phyloP scores from a whole-genome alignment of 345 rosid species.

The Diplotaxis tenuifolia region DNA sequence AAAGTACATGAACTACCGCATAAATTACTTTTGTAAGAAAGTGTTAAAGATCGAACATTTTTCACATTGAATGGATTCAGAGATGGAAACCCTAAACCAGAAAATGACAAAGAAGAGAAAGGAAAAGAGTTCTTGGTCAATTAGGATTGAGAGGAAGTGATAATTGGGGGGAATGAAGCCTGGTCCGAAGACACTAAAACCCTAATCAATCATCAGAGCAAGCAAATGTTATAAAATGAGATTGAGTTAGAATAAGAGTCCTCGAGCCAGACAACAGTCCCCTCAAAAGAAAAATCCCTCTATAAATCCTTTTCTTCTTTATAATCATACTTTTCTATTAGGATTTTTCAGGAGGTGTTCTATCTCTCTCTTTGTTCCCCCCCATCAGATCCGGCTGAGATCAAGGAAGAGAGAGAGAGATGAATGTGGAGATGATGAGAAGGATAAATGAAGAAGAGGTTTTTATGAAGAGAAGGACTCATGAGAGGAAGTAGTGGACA shows the following conservation, averaged over 20 bases:
- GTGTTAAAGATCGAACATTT: slow-evolving; percentile 28
- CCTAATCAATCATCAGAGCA: slow-evolving; percentile 35
- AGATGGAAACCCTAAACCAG: slow-evolving; percentile 7
- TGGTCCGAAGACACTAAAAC: slow-evolving; percentile 78
- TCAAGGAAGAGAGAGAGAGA: slow-evolving; percentile 45
- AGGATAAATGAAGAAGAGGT: slow-evolving; percentile 22
- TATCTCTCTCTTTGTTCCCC: slow-evolving; percentile 34
- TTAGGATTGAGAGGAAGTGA: slow-evolving; percentile 39
- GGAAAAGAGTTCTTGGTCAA: neutral
- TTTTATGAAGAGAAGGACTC: slow-evolving; percentile 30
- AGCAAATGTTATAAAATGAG: neutral
- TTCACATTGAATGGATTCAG: neutral
- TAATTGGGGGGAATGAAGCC: slow-evolving; percentile 99
- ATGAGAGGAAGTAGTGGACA: slow-evolving; percentile 25
- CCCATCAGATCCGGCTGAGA: slow-evolving; percentile 70
- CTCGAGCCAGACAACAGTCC: slow-evolving; percentile 99
- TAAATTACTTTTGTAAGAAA: neutral
- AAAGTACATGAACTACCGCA: neutral
- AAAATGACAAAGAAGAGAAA: neutral
- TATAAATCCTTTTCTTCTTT: neutral
- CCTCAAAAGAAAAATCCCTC: slow-evolving; percentile 60
- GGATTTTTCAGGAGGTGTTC: slow-evolving; percentile 4
- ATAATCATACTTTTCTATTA: neutral
- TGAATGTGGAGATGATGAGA: slow-evolving; percentile 28
- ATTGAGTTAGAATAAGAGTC: slow-evolving; percentile 40